phyloP scores from a whole-genome alignment of 768 basidiomycete species.

The Mycena capillaripes region DNA sequence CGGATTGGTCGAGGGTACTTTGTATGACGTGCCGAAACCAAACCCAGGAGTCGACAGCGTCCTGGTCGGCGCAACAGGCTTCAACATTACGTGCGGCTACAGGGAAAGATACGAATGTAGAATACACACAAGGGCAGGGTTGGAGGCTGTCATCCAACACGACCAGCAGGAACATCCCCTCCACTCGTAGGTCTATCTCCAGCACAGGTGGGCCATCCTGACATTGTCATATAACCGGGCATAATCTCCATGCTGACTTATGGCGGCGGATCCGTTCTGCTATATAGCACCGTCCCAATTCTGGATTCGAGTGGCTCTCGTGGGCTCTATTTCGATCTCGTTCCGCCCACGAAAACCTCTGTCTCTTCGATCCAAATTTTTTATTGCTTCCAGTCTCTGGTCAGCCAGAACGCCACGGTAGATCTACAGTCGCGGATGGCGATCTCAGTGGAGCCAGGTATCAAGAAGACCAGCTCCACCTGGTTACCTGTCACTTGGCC shows the following conservation, averaged over 20 bases:
- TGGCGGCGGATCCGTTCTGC: not conserved
- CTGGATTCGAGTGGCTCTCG: not conserved
- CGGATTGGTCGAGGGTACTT: not conserved
- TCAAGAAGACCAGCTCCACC: not conserved
- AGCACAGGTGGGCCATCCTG: not conserved
- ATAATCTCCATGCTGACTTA: not conserved
- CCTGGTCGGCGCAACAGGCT: not conserved
- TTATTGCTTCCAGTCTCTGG: not conserved
- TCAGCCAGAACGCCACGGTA: not conserved
- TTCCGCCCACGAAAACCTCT: not conserved
- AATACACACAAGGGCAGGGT: too few relatives aligned
- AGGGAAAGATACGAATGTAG: too few relatives aligned
- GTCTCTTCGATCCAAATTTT: not conserved
- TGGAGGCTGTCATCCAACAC: not conserved
- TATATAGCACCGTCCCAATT: constrained; percentile 3
- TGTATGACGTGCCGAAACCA: not conserved
- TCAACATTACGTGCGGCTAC: not conserved
- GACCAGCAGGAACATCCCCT: not conserved
- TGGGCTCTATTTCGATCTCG: not conserved
- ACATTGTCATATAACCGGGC: not conserved
- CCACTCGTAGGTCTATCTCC: not conserved
- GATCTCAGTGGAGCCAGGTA: not conserved
- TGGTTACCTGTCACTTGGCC: not conserved
- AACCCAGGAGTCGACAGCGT: not conserved
- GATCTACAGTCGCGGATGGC: not conserved